Percentiles rank a stretch among this genome's conserved stretches.
These are phyloP conservation scores for Pterula multifida DNA, from an alignment of 1,284 basidiomycete genomes.

Conservation along the genomic window DNA sequence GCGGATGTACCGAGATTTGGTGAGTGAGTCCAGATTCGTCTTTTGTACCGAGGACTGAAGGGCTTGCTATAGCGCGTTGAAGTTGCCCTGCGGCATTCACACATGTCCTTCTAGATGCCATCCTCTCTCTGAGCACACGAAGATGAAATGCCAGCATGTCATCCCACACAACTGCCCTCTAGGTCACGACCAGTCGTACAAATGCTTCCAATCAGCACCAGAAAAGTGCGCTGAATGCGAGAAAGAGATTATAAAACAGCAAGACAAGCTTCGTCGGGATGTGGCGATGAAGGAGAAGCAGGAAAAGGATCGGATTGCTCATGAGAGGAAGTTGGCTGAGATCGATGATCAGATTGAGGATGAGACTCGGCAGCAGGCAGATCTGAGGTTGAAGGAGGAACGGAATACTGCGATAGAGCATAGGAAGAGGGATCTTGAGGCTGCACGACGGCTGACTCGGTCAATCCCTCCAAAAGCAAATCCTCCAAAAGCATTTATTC, in stretches of 20 bases:
- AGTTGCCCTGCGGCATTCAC: constrained; percentile 30
- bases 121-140: constrained; percentile 34
- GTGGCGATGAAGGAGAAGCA: constrained; percentile 19
- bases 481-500: no score
- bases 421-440: constrained; percentile 21
- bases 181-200: constrained; percentile 17
- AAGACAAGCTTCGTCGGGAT: constrained; percentile 18
- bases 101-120: constrained; percentile 45
- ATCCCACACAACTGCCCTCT: constrained; percentile 22
- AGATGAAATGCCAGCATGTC: constrained; percentile 27
- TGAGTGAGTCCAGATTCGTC: constrained; percentile 17
- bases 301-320: constrained; percentile 21
- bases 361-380: constrained; percentile 14
- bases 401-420: constrained; percentile 17
- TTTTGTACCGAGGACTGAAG: constrained; percentile 12
- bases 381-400: constrained; percentile 17
- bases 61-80: constrained; percentile 20
- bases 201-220: constrained; percentile 6
- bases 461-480: no score
- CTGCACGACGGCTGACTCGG: constrained; percentile 8
- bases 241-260: constrained; percentile 16
- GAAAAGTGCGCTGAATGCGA: constrained; percentile 17
- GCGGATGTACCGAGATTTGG: constrained; percentile 50
- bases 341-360: constrained; percentile 20
- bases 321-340: constrained; percentile 18